These are phyloP conservation scores for Collybiopsis luxurians DNA, from an alignment of 768 basidiomycete species.

Conservation along the genomic window DNA sequence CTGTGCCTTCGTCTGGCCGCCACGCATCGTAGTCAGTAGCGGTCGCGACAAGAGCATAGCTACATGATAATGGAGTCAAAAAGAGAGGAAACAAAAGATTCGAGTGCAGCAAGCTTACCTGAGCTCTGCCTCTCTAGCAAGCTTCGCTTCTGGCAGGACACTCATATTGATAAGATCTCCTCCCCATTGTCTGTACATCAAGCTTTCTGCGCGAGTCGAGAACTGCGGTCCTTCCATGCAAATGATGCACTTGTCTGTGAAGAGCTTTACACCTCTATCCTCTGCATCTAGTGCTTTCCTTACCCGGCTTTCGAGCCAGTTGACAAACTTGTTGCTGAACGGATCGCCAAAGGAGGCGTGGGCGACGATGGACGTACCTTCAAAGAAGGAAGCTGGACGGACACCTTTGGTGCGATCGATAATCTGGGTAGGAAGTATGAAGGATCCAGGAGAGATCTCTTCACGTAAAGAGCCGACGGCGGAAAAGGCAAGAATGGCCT, in stretches of 20 bases:
- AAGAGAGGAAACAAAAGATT: neutral
- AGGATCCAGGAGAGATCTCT: conserved; percentile 88
- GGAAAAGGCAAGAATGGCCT: conserved; percentile 88
- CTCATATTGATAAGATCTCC: conserved; percentile 98
- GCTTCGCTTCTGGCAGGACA: conserved; percentile 93
- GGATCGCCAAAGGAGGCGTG: conserved; percentile 96
- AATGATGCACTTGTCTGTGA: conserved; percentile 82
- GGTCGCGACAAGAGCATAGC: conserved; percentile 89
- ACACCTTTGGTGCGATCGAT: conserved; percentile 97
- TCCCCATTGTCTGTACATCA: conserved; percentile 92
- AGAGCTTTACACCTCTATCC: conserved; percentile 63
- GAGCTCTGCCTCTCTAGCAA: conserved; percentile 93
- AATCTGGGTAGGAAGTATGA: conserved; percentile 86
- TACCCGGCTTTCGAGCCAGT: conserved; percentile 67
- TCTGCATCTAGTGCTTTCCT: conserved; percentile 57
- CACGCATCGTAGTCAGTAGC: conserved; percentile 97
- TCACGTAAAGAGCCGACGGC: conserved; percentile 95
- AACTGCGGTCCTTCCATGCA: conserved; percentile 99
- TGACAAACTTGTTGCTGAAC: conserved; percentile 62
- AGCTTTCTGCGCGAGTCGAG: conserved; percentile 95
- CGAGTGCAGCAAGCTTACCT: conserved; percentile 56
- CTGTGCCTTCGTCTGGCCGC: conserved; percentile 75
- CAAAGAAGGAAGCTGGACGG: conserved; percentile 86
- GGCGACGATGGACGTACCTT: conserved; percentile 77
- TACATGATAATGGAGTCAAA: conserved; percentile 25